Conservation (phyloP, 306 rosid genomes). For the Astragalus membranaceus region DNA sequence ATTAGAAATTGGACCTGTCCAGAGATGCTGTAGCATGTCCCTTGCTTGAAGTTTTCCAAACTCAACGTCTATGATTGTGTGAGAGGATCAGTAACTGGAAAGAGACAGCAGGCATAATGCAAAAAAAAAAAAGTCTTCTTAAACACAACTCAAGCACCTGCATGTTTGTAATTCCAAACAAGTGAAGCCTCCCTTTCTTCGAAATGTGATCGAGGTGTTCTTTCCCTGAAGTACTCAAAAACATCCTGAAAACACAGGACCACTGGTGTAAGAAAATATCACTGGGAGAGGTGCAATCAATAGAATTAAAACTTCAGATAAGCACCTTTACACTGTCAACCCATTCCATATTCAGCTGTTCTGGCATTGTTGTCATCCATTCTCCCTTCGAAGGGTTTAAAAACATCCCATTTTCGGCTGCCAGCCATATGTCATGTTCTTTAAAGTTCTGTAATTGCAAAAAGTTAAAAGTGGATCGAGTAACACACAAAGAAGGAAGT, state of each 20-base stretch:
- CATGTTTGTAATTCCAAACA: constrained; percentile 94
- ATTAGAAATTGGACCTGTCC: constrained; percentile 97
- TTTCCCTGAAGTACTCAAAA: constrained; percentile 81
- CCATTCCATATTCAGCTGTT: constrained; percentile 95
- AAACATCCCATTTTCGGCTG: constrained; percentile 99
- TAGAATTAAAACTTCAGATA: constrained; percentile 7
- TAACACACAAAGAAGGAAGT: constrained; percentile 8
- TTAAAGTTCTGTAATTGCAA: constrained; percentile 61
- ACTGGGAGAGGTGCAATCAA: constrained; percentile 6
- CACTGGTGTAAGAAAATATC: constrained; percentile 24
- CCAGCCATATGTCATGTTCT: constrained; percentile 84
- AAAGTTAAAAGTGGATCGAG: constrained; percentile 14
- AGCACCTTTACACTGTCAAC: constrained; percentile 77
- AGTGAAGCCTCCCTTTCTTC: constrained; percentile 78
- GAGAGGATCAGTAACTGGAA: constrained; percentile 14
- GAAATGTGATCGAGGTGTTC: constrained; percentile 82
- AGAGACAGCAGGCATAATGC: constrained; percentile 6
- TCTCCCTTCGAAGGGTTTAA: constrained; percentile 61
- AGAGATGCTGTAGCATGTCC: constrained; percentile 97
- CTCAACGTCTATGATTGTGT: constrained; percentile 56
- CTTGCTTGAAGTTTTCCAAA: constrained; percentile 94
- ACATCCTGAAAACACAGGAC: constrained; percentile 58
- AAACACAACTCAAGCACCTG: constrained; percentile 46
- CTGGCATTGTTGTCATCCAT: constrained; percentile 99
- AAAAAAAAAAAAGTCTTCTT: not conserved